These are phyloP conservation scores for Hymenoscyphus albidus DNA, from an alignment of 2,329 filamentous ascomycete species.

Conservation along the genomic window DNA sequence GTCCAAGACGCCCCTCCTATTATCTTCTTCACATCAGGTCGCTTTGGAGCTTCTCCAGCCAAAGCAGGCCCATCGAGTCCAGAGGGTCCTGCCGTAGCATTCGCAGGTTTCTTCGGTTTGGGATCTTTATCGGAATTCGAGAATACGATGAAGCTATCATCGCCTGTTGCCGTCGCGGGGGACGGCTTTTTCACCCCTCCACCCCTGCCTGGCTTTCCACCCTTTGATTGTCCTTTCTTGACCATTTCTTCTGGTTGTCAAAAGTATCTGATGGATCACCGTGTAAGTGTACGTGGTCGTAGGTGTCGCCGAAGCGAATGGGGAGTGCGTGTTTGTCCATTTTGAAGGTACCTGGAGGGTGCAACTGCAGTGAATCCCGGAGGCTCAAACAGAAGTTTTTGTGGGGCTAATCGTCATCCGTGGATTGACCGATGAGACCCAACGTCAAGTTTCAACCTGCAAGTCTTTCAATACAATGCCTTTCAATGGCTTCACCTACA, in stretches of 20 bases:
- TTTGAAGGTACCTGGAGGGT: not conserved
- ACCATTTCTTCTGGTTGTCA: conserved; percentile 31
- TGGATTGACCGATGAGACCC: not conserved
- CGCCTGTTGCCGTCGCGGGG: conserved; percentile 32
- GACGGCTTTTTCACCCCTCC: conserved; percentile 29
- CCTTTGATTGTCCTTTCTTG: conserved; percentile 36
- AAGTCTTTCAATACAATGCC: not conserved
- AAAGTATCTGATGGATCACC: conserved; percentile 12
- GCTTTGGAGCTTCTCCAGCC: conserved; percentile 32
- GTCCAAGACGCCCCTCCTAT: conserved; percentile 97
- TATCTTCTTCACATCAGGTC: conserved; percentile 69
- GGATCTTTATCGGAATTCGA: conserved; percentile 55
- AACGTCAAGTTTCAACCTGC: not conserved
- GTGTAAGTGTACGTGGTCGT: conserved; percentile 14
- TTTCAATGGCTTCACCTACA: too few relatives aligned
- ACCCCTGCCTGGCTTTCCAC: conserved; percentile 33
- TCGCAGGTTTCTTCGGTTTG: conserved; percentile 30
- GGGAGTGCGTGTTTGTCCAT: not conserved
- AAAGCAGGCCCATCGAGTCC: conserved; percentile 28
- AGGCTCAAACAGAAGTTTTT: conserved; percentile 5
- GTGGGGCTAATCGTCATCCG: conserved; percentile 4
- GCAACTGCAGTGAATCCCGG: not conserved
- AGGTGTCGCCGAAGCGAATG: not conserved
- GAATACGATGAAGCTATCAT: conserved; percentile 53
- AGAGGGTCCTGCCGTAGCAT: conserved; percentile 15